Base-by-base conservation (phyloP, 2,329 filamentous ascomycete species). In the Stromatinia cepivora region DNA sequence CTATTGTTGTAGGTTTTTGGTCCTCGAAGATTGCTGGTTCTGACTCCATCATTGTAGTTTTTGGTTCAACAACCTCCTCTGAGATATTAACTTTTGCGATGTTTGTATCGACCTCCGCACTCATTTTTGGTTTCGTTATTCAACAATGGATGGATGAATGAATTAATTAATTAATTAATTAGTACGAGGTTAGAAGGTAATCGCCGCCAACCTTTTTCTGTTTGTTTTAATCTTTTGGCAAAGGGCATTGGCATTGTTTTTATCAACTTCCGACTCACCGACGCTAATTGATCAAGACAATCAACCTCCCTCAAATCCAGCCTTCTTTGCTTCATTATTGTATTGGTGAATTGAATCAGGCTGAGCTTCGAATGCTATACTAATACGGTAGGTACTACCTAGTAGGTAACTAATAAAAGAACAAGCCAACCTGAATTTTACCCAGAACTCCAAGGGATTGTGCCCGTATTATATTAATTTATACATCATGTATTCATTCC, bases 41-140 rank as follows among this genome's bases (percentile, higher is more conserved):
- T 39, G 57, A 1, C n/a, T 61, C 54, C 39, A 31, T 28, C 3
- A 10, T 9, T 46, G 57, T 46, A 22, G 39, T 2, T 36, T 46
- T 61, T 46, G 58, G 15, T 39, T 52, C 66, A 11, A 39, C 48
- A 15, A n/a, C 39, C 8, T 20, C 57, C 36, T 45, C 52, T 64
- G 39, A 9, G 22, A 48, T n/a, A 46, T 63, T 52, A 34, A 6
- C 50, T 45, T 42, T 53, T 34, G 57, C 13, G 13, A 45, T 13
- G 34, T 54, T 69, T 22, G 59, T 25, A 31, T 54, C 25, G 48
- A 31, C 17, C 56, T 69, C 57, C 9, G 58, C 22, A 31, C 48
- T 64, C 66, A 64, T 69, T 46, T 8, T 56, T 34, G 22, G 1
- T 13, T 45, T 56, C 7, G 25, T 28, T 48, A 13, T 39, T 52